Conservation (phyloP, 768 basidiomycete species). For the Tubosaeta brunneosetosa region DNA sequence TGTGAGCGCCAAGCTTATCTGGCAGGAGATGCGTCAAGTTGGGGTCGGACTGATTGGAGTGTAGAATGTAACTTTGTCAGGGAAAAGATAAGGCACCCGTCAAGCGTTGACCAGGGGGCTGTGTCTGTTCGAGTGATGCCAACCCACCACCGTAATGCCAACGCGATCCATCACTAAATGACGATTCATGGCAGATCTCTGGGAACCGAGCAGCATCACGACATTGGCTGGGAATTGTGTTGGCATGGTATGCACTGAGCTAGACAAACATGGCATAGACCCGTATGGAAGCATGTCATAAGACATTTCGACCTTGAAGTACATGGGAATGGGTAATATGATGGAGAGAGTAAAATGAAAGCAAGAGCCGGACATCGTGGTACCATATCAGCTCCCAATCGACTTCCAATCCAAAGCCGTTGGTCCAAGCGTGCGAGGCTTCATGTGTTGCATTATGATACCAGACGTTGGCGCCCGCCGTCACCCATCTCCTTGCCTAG, state of each 20-base stretch:
- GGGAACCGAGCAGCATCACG: constrained; percentile 4
- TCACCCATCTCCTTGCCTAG: constrained; percentile 40
- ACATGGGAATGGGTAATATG: constrained; percentile 20
- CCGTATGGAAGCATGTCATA: constrained; percentile 11
- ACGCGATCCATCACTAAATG: not conserved
- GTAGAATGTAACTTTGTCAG: constrained; percentile 14
- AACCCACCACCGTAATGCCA: not conserved
- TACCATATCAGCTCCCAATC: constrained; percentile 86
- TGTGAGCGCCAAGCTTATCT: not conserved
- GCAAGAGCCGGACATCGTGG: constrained; percentile 21
- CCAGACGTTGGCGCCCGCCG: constrained; percentile 21
- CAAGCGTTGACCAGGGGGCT: constrained; percentile 8
- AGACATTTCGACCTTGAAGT: constrained; percentile 8
- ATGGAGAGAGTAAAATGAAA: constrained; percentile 10
- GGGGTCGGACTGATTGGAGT: constrained; percentile 22
- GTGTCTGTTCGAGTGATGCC: constrained; percentile 6
- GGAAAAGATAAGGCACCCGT: constrained; percentile 8
- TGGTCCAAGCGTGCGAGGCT: constrained; percentile 99
- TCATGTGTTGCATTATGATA: constrained; percentile 82
- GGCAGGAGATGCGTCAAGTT: not conserved
- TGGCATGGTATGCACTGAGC: constrained; percentile 6
- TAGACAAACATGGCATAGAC: constrained; percentile 1
- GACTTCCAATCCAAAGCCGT: constrained; percentile 67
- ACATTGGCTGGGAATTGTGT: constrained; percentile 5
- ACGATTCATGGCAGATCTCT: not conserved